Evolutionary conservation across 225 moss, liverwort and hornwort genomes (phyloP), one percentile per base, ranked within the genome.

Genomic region (Climacium dendroides): DNA sequence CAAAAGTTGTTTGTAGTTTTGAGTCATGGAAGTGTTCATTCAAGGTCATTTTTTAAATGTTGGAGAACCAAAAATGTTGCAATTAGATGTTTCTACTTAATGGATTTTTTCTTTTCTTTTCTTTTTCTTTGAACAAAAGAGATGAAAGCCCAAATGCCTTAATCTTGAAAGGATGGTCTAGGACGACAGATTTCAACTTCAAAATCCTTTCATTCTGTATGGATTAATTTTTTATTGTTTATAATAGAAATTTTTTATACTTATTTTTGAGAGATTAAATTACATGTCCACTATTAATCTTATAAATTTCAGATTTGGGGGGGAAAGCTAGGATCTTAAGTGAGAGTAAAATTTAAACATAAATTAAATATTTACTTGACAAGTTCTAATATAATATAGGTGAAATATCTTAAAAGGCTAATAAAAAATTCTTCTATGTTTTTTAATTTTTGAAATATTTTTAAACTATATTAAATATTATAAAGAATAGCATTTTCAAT

Each of bases 1-100:
- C 8, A 15, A 25, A 70, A 41, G 41, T 41, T 41, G 25, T 70
- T n/a, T 14, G 8, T 15, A 14, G 15, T 41, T 14, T 41, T 15
- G 15, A 70, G 5, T 41, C 5, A 5, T 7, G 0, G 3, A 3
- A 70, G 15, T 41, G 7, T 41, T 70, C 9, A 43, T 43, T 43
- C 5, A 43, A 16, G 43, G 43, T 2, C 25, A 26, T 28, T 71
- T 41, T 9, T 71, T 23, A 41, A 16, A 10, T 28, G 15, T 15
- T 71, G 15, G n/a, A 71, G 71, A 71, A 13, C 0, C 0, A 0
- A 70, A 2, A 70, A 5, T 41, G 15, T 41, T 37, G 1, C 11
- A 37, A 39, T n/a, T 66, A 12, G 9, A 22, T 66, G 66, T 66
- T 66, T 37, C 4, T 22, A 22, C 3, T 0, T 37, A 0, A 12